Evolutionary conservation across 805 yeast species (phyloP).

Genomic region (Vanderwaltozyma verrucispora): DNA sequence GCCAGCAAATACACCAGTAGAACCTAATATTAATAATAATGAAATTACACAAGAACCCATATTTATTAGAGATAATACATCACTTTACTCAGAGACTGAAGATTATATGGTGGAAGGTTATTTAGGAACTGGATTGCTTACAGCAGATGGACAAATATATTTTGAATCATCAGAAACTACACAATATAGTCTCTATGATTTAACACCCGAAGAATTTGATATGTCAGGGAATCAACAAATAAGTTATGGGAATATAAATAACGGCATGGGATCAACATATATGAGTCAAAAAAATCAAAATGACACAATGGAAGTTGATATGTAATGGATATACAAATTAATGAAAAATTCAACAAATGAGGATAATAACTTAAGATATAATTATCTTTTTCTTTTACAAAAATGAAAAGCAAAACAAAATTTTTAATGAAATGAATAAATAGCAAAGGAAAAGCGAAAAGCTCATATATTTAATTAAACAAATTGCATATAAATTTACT

Average conservation of each 20-base stretch:
- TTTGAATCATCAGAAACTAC: slow-evolving; percentile 3
- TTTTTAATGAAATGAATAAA: no score
- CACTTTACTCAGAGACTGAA: slow-evolving; percentile 17
- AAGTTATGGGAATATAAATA: neutral
- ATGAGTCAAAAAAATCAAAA: neutral
- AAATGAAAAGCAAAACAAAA: no score
- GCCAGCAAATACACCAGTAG: slow-evolving; percentile 3
- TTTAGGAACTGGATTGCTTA: neutral
- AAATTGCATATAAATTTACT: no score
- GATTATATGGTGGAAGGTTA: slow-evolving; percentile 24
- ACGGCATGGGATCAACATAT: neutral
- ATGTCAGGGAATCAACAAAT: slow-evolving; percentile 2
- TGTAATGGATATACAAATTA: neutral
- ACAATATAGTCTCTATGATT: slow-evolving; percentile 17
- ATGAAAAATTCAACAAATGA: neutral
- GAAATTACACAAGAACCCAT: neutral
- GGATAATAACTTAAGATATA: neutral
- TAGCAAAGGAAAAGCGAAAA: no score
- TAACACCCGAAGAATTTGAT: slow-evolving; percentile 17
- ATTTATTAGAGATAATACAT: neutral
- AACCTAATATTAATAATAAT: neutral
- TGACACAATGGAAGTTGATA: neutral
- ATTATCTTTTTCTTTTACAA: no score
- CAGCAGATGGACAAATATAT: neutral
- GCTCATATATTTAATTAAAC: no score